These are phyloP conservation scores for Fusarium sp. DNA, from an alignment of 2,329 filamentous ascomycete genomes.

Conservation along the genomic window DNA sequence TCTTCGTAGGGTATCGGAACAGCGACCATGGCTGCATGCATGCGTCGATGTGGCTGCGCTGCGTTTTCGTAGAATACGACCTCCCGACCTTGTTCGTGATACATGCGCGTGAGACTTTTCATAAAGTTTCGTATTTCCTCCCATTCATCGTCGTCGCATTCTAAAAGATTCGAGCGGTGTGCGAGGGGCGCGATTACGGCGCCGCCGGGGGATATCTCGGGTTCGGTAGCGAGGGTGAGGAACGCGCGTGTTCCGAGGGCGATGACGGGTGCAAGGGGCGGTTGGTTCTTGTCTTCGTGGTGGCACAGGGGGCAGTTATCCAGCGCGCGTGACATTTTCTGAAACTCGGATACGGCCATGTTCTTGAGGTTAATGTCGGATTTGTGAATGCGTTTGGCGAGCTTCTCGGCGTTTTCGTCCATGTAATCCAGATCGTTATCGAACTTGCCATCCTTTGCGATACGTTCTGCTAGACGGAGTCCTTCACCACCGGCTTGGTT, in stretches of 20 bases:
- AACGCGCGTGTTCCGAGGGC: conserved; percentile 88
- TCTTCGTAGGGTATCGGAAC: conserved; percentile 91
- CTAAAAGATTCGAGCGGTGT: conserved; percentile 90
- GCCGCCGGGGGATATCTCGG: conserved; percentile 85
- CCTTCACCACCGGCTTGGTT: conserved; percentile 84
- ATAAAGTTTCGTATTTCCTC: conserved; percentile 99
- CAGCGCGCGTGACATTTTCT: conserved; percentile 87
- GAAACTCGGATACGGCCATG: conserved; percentile 86
- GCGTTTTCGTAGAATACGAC: conserved; percentile 99
- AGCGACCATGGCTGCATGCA: conserved; percentile 86
- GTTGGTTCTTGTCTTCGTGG: conserved; percentile 81
- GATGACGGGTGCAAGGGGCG: conserved; percentile 85
- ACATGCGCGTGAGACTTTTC: conserved; percentile 94
- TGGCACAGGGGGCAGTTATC: conserved; percentile 92
- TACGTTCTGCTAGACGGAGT: conserved; percentile 86
- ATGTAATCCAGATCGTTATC: conserved; percentile 95
- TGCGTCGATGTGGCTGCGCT: conserved; percentile 79
- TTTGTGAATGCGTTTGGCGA: conserved; percentile 88
- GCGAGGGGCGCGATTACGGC: conserved; percentile 90
- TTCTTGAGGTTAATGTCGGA: conserved; percentile 90
- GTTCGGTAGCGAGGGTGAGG: conserved; percentile 89
- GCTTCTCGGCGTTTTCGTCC: conserved; percentile 93
- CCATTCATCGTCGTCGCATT: conserved; percentile 99
- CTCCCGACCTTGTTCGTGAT: conserved; percentile 90
- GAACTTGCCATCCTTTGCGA: conserved; percentile 92